phyloP scores from a whole-genome alignment of 768 basidiomycete genomes.

The Amanita inopinata region DNA sequence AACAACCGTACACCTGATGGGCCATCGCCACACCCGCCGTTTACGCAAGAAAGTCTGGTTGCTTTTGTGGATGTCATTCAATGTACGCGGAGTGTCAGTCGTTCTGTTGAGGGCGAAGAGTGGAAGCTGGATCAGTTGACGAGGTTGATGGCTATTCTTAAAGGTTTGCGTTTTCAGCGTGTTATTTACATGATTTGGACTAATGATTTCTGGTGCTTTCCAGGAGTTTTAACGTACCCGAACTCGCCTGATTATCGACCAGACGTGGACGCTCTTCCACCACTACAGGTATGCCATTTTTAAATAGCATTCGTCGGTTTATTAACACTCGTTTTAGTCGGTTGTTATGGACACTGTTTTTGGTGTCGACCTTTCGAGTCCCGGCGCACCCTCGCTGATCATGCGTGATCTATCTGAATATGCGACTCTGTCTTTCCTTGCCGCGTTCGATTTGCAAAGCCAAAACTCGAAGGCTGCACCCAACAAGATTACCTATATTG shows the following conservation, averaged over 20 bases:
- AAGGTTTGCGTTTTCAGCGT: slow-evolving; percentile 35
- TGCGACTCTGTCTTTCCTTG: slow-evolving; percentile 78
- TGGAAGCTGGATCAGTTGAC: slow-evolving; percentile 60
- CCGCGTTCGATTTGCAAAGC: slow-evolving; percentile 53
- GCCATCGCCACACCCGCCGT: slow-evolving; percentile 26
- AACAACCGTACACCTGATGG: too few relatives aligned
- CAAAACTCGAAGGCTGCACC: slow-evolving; percentile 31
- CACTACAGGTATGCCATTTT: slow-evolving; percentile 54
- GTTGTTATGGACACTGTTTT: slow-evolving; percentile 65
- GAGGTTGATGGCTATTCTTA: slow-evolving; percentile 68
- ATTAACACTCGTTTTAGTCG: slow-evolving; percentile 31
- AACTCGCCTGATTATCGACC: slow-evolving; percentile 80
- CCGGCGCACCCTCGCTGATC: slow-evolving; percentile 61
- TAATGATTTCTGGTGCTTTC: slow-evolving; percentile 5
- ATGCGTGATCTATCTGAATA: slow-evolving; percentile 83
- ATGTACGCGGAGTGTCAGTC: slow-evolving; percentile 43
- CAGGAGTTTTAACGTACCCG: slow-evolving; percentile 72
- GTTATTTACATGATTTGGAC: neutral
- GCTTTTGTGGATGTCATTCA: slow-evolving; percentile 69
- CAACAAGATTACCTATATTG: slow-evolving; percentile 79
- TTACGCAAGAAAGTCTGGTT: slow-evolving; percentile 82
- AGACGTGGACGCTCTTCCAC: slow-evolving; percentile 74
- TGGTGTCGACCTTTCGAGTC: slow-evolving; percentile 51
- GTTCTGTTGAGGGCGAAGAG: slow-evolving; percentile 38
- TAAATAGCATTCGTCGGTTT: neutral